Evolutionary conservation across 169 alveolate species (phyloP).

Genomic region (Babesia bigemina): DNA sequence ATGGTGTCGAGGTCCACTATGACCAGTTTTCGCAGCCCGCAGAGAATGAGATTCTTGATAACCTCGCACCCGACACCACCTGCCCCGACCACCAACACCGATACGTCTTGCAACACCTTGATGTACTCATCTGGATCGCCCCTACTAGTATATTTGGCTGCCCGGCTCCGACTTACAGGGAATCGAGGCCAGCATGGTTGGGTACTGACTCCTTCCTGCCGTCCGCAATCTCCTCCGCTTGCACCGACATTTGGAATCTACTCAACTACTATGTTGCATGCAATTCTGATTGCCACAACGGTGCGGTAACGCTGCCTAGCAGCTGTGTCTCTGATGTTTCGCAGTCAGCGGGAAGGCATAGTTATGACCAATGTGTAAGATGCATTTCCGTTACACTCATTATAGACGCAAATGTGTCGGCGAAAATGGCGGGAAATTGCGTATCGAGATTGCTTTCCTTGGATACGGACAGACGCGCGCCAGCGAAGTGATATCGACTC

Average conservation of each 20-base stretch:
- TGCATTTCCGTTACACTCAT: too few species aligned
- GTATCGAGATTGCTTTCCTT: too few species aligned
- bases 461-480: too few species aligned
- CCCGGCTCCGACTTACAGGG: background rate
- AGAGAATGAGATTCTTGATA: constrained; percentile 90
- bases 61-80: constrained; percentile 99
- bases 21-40: constrained; percentile 90
- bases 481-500: too few species aligned
- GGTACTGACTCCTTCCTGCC: background rate
- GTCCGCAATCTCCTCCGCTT: background rate
- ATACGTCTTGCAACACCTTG: constrained; percentile 21
- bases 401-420: too few species aligned
- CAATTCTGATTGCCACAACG: too few species aligned
- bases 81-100: constrained; percentile 54
- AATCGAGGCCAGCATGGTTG: background rate
- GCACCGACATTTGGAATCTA: background rate
- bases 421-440: too few species aligned
- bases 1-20: constrained; percentile 96
- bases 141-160: background rate
- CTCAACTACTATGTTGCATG: too few species aligned
- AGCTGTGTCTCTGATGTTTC: too few species aligned
- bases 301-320: too few species aligned
- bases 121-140: constrained; percentile 14
- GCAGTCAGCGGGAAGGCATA: too few species aligned
- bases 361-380: too few species aligned